phyloP scores from a whole-genome alignment of 225 moss, liverwort and hornwort species.

The Polytrichum formosum region DNA sequence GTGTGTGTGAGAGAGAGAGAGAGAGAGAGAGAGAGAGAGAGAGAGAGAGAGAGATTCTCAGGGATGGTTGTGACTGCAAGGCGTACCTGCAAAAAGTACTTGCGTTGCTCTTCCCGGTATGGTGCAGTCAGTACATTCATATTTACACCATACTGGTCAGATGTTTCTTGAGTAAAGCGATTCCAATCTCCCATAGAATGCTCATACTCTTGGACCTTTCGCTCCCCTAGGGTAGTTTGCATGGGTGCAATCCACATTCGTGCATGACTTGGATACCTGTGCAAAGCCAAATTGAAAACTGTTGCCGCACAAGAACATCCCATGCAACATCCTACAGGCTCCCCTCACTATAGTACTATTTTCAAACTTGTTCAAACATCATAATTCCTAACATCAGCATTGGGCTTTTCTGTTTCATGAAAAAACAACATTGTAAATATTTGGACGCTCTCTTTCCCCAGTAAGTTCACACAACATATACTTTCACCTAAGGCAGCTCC shows the following conservation, averaged over 20 bases:
- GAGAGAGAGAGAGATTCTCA: background rate
- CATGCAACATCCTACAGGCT: too few species aligned
- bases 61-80: background rate
- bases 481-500: too few species aligned
- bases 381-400: too few species aligned
- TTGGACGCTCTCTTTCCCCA: too few species aligned
- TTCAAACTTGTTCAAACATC: too few species aligned
- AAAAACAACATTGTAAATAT: too few species aligned
- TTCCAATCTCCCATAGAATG: conserved; percentile 90
- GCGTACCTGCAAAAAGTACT: conserved; percentile 85
- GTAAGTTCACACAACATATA: too few species aligned
- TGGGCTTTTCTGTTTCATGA: too few species aligned
- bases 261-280: conserved; percentile 95
- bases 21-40: too few species aligned
- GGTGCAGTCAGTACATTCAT: conserved; percentile 71
- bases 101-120: conserved; percentile 72
- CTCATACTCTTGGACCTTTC: conserved; percentile 84
- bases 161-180: conserved; percentile 71
- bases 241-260: conserved; percentile 96
- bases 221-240: conserved; percentile 71
- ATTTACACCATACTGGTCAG: conserved; percentile 75
- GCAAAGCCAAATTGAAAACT: background rate
- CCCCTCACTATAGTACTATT: too few species aligned
- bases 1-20: too few species aligned
- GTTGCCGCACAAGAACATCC: too few species aligned